phyloP scores from a whole-genome alignment of 345 rosid genomes.

The Cochlearia excelsa region DNA sequence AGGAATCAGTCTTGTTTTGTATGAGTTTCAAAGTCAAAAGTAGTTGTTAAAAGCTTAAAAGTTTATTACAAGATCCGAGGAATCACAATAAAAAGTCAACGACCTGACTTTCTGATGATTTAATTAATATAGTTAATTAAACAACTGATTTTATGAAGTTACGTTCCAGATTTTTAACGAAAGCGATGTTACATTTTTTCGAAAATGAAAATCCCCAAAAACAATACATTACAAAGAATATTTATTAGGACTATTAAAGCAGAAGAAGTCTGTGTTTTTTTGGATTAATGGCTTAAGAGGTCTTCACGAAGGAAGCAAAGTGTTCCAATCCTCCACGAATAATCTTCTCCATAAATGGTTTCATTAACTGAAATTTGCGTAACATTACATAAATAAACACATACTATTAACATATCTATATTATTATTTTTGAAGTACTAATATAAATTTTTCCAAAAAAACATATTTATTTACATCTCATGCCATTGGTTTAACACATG shows the following conservation, averaged over 20 bases:
- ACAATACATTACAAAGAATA: too few relatives aligned
- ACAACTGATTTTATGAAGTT: too few relatives aligned
- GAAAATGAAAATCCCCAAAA: too few relatives aligned
- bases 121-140: too few relatives aligned
- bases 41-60: background rate
- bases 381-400: background rate
- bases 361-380: constrained; percentile 49
- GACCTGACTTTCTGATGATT: background rate
- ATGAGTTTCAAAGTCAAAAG: constrained; percentile 16
- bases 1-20: background rate
- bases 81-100: background rate
- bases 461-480: too few relatives aligned
- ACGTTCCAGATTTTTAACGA: too few relatives aligned
- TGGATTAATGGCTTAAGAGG: background rate
- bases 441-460: background rate
- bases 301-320: constrained; percentile 44
- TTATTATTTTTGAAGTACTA: too few relatives aligned
- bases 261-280: too few relatives aligned
- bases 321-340: constrained; percentile 62
- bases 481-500: too few relatives aligned
- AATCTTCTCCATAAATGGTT: constrained; percentile 73
- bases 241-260: too few relatives aligned
- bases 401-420: too few relatives aligned
- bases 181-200: too few relatives aligned
- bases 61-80: constrained; percentile 8